Evolutionary conservation across 306 rosid genomes (phyloP).

Genomic region (Trifolium fragiferum): DNA sequence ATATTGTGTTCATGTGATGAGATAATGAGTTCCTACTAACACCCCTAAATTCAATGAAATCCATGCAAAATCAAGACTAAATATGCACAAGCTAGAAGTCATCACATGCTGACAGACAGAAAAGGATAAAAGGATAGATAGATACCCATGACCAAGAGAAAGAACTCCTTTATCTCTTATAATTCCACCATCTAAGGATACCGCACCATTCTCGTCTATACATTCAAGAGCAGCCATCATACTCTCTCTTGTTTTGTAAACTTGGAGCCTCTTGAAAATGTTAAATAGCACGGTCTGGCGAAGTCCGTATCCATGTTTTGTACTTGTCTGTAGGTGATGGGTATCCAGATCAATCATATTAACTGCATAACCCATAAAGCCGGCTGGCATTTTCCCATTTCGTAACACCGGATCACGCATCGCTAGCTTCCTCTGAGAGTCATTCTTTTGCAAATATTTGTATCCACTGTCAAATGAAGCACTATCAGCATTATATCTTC

Average conservation of each 20-base stretch:
- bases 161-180: slow-evolving; percentile 51
- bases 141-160: slow-evolving; percentile 62
- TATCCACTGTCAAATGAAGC: slow-evolving; percentile 55
- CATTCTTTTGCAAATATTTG: slow-evolving; percentile 20
- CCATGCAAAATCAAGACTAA: background rate
- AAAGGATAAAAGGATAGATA: background rate
- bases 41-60: background rate
- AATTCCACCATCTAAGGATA: slow-evolving; percentile 73
- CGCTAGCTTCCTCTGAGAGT: slow-evolving; percentile 56
- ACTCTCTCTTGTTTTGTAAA: slow-evolving; percentile 52
- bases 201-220: slow-evolving; percentile 63
- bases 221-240: slow-evolving; percentile 61
- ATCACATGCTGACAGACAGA: background rate
- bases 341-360: slow-evolving; percentile 61
- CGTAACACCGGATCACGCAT: slow-evolving; percentile 47
- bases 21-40: background rate
- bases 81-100: background rate
- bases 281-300: slow-evolving; percentile 63
- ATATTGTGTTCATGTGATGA: background rate
- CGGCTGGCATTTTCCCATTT: slow-evolving; percentile 48
- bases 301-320: slow-evolving; percentile 56
- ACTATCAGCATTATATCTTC: background rate
- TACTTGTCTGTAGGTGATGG: slow-evolving; percentile 41
- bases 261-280: slow-evolving; percentile 66
- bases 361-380: slow-evolving; percentile 71